Conservation (phyloP, 129 eudicot genomes). For the Chrysanthemum seticuspe region DNA sequence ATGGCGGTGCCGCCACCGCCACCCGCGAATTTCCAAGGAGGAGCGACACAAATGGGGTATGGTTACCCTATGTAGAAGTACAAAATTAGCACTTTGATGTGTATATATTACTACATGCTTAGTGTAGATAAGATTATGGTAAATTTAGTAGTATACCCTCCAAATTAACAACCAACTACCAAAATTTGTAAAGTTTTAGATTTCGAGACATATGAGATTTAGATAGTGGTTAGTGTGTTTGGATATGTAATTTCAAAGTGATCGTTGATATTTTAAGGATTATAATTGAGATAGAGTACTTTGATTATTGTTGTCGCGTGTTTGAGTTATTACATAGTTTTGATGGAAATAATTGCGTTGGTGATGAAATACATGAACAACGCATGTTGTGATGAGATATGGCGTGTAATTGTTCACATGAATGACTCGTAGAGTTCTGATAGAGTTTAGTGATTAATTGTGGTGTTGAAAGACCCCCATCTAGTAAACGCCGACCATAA, state of each 20-base stretch:
- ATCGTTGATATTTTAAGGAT: slow-evolving; percentile 1
- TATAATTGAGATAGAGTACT: not conserved
- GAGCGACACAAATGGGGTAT: slow-evolving; percentile 34
- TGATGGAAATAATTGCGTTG: not conserved
- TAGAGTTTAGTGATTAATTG: not conserved
- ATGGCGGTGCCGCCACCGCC: slow-evolving; percentile 36
- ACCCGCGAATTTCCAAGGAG: slow-evolving; percentile 31
- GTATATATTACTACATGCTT: slow-evolving; percentile 20
- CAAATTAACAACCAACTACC: slow-evolving; percentile 21
- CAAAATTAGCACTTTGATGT: slow-evolving; percentile 6
- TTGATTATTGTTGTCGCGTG: not conserved
- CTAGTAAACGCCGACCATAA: not conserved
- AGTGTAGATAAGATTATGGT: not conserved
- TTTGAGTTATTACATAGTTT: not conserved
- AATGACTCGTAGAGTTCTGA: not conserved
- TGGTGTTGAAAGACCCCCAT: not conserved
- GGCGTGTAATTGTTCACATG: not conserved
- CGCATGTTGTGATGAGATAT: not conserved
- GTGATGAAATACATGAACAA: too few relatives aligned
- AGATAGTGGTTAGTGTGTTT: slow-evolving; percentile 15
- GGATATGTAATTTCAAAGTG: slow-evolving; percentile 8
- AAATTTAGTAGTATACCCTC: slow-evolving; percentile 1
- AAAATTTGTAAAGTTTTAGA: slow-evolving; percentile 21
- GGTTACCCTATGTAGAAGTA: slow-evolving; percentile 35
- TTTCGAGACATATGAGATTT: slow-evolving; percentile 7